Evolutionary conservation across 108 stramenopile genomes (phyloP), one percentile per base, ranked within the genome.

Genomic region (Schizochytrium sp.): DNA sequence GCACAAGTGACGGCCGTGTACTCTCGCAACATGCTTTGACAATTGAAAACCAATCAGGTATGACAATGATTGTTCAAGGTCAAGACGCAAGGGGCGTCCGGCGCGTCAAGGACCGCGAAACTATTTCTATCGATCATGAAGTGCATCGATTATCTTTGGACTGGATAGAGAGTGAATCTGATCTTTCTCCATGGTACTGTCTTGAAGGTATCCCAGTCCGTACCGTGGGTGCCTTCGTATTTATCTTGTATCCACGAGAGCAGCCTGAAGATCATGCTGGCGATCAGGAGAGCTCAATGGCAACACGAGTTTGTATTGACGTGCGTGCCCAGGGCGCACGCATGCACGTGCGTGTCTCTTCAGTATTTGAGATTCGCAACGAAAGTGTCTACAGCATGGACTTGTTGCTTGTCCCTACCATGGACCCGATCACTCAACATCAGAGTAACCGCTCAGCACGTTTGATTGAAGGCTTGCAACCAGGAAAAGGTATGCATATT

Each of bases 401-500:
- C 47, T 5, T 83, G 15, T 53, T 83, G 17, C 47, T 83, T 10
- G 28, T 83, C 5, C 76, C 76, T 17, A 55, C 50, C 8, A 55
- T 83, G 53, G 76, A 83, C 47, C 76, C 45, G 17, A 42, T 83
- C 0, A 83, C 76, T n/a, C 47, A 83, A 38, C 76, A 83, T 28
- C 53, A 55, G 47, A 55, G 76, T 28, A 53, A n/a, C 5, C 12
- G 15, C 5, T 5, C 17, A 7, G 76, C 76, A 53, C 50, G 53
- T 10, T 10, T 83, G 10, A 28, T 83, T 50, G 76, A 55, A 10
- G 28, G 28, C 13, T 38, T 83, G 8, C 50, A 53, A 10, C 76
- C 76, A 17, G 76, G 76, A 40, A 53, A 55, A 5, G 5, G n/a
- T 5, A n/a, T 83, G 50, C 10, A 47, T 42, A 38, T 83, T 7